Evolutionary conservation across 116 monocot species (phyloP), one percentile per base, ranked within the genome.

Genomic region (Phalaenopsis hybrid): DNA sequence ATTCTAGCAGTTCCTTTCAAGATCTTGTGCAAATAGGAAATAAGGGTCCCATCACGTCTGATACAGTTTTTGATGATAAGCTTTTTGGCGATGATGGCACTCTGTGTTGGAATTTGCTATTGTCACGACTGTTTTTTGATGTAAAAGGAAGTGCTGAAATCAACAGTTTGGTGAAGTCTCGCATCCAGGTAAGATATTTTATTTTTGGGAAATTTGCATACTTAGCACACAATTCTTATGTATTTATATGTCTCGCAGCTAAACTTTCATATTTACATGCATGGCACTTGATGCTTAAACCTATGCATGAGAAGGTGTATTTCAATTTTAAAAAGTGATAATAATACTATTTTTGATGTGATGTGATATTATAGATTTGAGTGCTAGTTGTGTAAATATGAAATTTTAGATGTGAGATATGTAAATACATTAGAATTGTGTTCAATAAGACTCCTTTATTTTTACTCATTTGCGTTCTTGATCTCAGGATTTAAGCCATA

Each of bases 91-190:
- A 93, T 83, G 95, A 95, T 81, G 95, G 92, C 76, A 90, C 92
- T 46, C 76, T 93, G 78, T 93, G 91, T 74, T 93, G 89, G 90
- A 99, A 99, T 86, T 76, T 95, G 72, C 82, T 99, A 49, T 87
- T 95, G 50, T 88, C 91, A 79, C 83, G 99, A 59, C 69, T 99
- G 3, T 99, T 95, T 88, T 99, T 99, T 89, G 99, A 99, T 93
- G 93, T 87, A 41, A 91, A 91, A 84, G 90, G 87, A 80, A 99
- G 80, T 76, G 45, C 57, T 41, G 83, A 79, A 45, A 81, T 99
- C 43, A 89, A 84, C 45, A 85, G 55, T 68, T 77, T 79, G 17
- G 86, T 95, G 81, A 93, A 88, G 89, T 81, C 86, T 85, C 93
- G 93, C 73, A 90, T 99, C 83, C 95, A 99, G 95, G 99, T 99